A percentile compares a stretch with the other conserved stretches of the same genome.
phyloP scores from a whole-genome alignment of 2,329 filamentous ascomycete genomes.

The Tolypocladium capitatum region DNA sequence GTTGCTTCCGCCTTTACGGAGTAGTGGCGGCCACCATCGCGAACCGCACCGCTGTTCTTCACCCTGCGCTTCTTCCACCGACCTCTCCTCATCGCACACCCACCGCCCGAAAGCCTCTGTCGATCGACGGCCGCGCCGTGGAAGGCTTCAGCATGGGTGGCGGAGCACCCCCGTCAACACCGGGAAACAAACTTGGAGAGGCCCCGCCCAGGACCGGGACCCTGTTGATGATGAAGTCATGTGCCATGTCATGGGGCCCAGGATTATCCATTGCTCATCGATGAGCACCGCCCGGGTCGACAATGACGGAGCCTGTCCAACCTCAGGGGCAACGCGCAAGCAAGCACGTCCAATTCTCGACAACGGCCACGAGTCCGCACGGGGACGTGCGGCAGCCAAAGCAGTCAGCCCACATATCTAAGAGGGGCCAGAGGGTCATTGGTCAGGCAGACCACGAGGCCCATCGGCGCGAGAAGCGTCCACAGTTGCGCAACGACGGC shows the following conservation, averaged over 20 bases:
- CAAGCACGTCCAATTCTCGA: background rate
- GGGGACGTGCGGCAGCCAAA: background rate
- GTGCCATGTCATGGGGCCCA: background rate
- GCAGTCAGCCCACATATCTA: background rate
- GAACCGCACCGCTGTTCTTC: too few relatives aligned
- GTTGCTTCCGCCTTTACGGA: too few relatives aligned
- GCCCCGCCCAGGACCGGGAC: background rate
- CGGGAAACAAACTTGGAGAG: background rate
- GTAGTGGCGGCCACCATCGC: too few relatives aligned
- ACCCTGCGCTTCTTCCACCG: too few relatives aligned
- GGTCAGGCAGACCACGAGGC: background rate
- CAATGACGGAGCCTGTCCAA: background rate
- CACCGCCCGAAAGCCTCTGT: background rate
- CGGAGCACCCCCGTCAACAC: too few relatives aligned
- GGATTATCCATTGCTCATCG: background rate
- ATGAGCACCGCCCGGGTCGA: background rate
- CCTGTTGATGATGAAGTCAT: background rate
- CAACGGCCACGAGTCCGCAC: background rate
- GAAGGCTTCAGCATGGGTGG: background rate
- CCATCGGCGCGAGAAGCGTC: background rate
- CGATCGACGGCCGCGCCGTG: background rate
- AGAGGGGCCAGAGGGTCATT: slow-evolving; percentile 4
- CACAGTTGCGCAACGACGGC: background rate
- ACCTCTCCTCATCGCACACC: background rate
- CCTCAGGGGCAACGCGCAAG: background rate